Evolutionary conservation across 805 yeast species (phyloP).

Genomic region (Ogataea pini): DNA sequence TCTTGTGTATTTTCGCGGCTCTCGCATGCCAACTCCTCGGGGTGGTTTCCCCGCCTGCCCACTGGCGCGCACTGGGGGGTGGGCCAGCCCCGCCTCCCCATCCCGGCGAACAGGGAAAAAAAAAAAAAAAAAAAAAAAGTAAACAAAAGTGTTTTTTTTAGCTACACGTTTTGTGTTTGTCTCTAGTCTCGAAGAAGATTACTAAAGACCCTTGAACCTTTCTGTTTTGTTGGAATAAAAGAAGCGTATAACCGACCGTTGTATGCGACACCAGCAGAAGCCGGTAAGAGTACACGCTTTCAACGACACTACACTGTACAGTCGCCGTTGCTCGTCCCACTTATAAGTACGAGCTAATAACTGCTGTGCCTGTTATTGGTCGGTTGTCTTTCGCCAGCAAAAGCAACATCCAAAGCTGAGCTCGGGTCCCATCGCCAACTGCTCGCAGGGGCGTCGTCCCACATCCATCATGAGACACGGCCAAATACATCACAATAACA

Average conservation of each 20-base stretch:
- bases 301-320: background rate
- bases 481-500: background rate
- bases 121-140: constrained; percentile 4
- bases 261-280: background rate
- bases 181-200: background rate
- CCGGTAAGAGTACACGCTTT: background rate
- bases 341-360: background rate
- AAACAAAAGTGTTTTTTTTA: constrained; percentile 3
- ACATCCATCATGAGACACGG: constrained; percentile 3
- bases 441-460: background rate
- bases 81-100: background rate
- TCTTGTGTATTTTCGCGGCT: background rate
- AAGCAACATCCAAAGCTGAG: background rate
- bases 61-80: background rate
- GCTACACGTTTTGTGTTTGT: constrained; percentile 8
- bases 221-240: too few species aligned
- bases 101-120: constrained; percentile 1
- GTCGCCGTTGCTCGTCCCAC: background rate
- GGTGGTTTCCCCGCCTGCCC: background rate
- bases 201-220: too few species aligned
- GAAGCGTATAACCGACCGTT: too few species aligned
- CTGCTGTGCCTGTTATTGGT: too few species aligned
- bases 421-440: background rate
- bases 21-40: background rate
- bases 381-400: background rate